Base-by-base conservation (phyloP, 345 rosid genomes). In the Reutealis trisperma region DNA sequence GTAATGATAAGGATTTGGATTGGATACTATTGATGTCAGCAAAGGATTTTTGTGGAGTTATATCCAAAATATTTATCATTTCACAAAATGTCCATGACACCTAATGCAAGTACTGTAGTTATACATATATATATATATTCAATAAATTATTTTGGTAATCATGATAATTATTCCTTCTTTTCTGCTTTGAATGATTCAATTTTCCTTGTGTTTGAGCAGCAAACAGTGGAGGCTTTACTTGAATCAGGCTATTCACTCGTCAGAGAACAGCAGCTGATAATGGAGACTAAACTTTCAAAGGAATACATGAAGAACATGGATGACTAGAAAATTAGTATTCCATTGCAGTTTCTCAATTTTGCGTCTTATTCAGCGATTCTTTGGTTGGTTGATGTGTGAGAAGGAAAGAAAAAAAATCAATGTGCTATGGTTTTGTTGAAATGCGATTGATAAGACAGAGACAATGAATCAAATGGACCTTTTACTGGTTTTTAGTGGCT, bases 271-370 rank as follows among this genome's bases (percentile, higher is more conserved):
- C 87, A 88, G 73, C 88, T 93, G 77, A 82, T 93, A 70, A 88
- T 83, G 92, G 87, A 87, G 71, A 84, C 87, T n/a, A 95, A 90
- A 84, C 97, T 93, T 71, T 90, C 97, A 5, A 95, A 89, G 85
- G 93, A 91, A 83, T 93, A 92, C 83, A 90, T 93, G 97, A 92
- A 92, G 90, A 95, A 92, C 88, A 82, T 87, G 0, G 96, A 89
- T 15, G 88, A 83, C 68, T 89, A 76, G 76, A 32, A 80, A 71
- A 41, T 68, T 73, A 74, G 81, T 18, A 64, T 54, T 77, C 54
- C n/a, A 6, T 67, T 12, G 42, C 78, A 32, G 47, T 68, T 22
- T 32, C 72, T 49, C 45, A 62, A 22, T 63, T 66, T 52, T 61
- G 60, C 21, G 25, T 27, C 0, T 44, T 70, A 13, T 19, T 16